Evolutionary conservation across 2,329 filamentous ascomycete genomes (phyloP), one percentile per base, ranked within the genome.

Genomic region (Penicillium sp.): DNA sequence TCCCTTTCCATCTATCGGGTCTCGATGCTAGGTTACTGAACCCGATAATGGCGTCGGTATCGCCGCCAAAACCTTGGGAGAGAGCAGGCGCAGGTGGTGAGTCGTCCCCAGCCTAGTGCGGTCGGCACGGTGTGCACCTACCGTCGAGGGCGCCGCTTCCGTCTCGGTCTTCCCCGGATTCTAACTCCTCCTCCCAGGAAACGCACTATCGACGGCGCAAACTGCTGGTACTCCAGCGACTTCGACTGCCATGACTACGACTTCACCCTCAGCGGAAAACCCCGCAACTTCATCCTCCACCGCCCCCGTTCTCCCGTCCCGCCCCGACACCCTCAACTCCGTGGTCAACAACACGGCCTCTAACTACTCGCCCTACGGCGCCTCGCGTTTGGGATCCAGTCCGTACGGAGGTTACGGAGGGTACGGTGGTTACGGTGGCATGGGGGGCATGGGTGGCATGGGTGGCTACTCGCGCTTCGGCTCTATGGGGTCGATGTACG

Each of bases 31-130:
- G 53, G 48, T 54, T 62, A 55, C 49, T 67, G 58, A 66, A 53
- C 54, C 52, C 52, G 51, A 62, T 63, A 58, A 84, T 84, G 81
- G 80, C 81, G 65, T 76, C 80, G 60, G 77, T 78, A 59, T 96
- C 92, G 73, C 94, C 94, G 69, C 94, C 94, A 50, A 99, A 99
- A 76, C 94, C 94, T 42, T 99, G 94, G 94, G 94, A 99, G 77
- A 84, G 87, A 72, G 82, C 86, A 60, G 88, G 87, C 74, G 79
- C 79, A 60, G 68, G 78, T 66, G 73, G 81, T 85, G 75, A 65
- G 78, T 75, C 24, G 16, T 43, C 7, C 28, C 20, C 9, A n/a
- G 27, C 30, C 43, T 46, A 33, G 18, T 42, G 27, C 44, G 33
- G 30, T 44, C 41, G 33, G 28, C 22, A 31, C 48, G 44, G 33